Evolutionary conservation across 495 filamentous ascomycete genomes (phyloP).

Genomic region (Lichina pygmaea): DNA sequence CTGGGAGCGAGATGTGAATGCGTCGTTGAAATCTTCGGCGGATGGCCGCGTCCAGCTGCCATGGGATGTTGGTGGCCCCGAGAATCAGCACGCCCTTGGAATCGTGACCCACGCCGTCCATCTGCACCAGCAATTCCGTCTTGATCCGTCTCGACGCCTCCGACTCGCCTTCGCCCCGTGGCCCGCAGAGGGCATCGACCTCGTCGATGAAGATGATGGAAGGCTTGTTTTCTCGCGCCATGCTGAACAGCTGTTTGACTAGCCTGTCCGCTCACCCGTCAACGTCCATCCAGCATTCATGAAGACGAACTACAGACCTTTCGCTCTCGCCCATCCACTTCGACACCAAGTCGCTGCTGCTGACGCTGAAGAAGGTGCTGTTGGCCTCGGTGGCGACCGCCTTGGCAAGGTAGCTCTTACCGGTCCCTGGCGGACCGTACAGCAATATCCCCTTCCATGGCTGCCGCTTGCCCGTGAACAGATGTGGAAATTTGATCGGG

Average conservation of each 20-base stretch:
- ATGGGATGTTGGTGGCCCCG: constrained; percentile 95
- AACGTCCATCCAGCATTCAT: background rate
- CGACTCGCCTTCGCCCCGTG: constrained; percentile 88
- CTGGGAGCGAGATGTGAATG: constrained; percentile 84
- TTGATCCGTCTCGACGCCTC: constrained; percentile 95
- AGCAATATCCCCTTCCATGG: constrained; percentile 96
- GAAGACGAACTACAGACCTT: constrained; percentile 26
- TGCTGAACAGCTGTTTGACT: constrained; percentile 90
- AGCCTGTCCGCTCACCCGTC: constrained; percentile 24
- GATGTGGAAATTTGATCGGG: constrained; percentile 91
- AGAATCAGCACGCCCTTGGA: constrained; percentile 82
- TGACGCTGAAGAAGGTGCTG: constrained; percentile 98
- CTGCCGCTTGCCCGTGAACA: constrained; percentile 90
- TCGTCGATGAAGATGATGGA: constrained; percentile 99
- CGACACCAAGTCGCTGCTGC: constrained; percentile 81
- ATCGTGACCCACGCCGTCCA: constrained; percentile 95
- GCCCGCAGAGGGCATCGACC: constrained; percentile 89
- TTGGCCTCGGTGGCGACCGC: constrained; percentile 96
- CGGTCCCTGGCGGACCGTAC: constrained; percentile 88
- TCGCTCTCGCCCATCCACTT: constrained; percentile 99
- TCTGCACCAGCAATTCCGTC: constrained; percentile 93
- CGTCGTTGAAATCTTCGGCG: constrained; percentile 84
- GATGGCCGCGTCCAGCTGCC: constrained; percentile 97
- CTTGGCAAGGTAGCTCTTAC: constrained; percentile 91
- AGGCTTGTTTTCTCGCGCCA: constrained; percentile 94